Percentiles rank a stretch among this genome's conserved stretches.
phyloP scores from a whole-genome alignment of 2,329 filamentous ascomycete species.

The Colletotrichum sp. region DNA sequence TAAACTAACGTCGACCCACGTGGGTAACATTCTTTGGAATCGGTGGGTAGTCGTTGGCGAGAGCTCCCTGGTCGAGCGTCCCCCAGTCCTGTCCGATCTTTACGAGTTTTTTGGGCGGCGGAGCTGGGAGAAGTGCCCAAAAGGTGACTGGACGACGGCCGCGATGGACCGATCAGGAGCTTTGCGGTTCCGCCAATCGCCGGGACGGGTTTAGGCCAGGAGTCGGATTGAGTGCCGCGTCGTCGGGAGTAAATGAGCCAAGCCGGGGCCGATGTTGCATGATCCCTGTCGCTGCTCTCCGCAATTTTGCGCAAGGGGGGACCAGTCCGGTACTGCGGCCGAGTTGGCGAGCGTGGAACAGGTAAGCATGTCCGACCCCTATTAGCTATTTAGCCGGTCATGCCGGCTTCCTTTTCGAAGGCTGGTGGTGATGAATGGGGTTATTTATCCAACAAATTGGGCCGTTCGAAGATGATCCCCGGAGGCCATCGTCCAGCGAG shows the following conservation, averaged over 20 bases:
- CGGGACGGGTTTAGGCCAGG: neutral
- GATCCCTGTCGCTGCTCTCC: slow-evolving; percentile 9
- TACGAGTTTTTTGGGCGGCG: neutral
- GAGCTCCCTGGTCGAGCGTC: neutral
- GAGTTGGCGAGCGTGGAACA: neutral
- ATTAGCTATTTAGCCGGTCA: neutral
- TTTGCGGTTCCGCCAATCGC: slow-evolving; percentile 6
- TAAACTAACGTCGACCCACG: neutral
- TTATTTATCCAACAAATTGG: neutral
- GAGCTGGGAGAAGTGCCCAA: neutral
- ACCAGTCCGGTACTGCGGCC: neutral
- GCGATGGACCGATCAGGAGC: neutral
- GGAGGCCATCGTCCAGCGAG: neutral
- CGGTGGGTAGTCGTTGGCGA: neutral
- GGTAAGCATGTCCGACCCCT: neutral
- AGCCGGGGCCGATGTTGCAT: slow-evolving; percentile 11
- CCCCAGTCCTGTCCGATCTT: neutral
- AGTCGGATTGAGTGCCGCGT: slow-evolving; percentile 10
- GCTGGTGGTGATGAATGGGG: neutral
- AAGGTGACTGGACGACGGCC: neutral
- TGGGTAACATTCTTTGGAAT: neutral
- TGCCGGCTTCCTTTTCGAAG: neutral
- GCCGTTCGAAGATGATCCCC: neutral
- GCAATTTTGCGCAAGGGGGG: slow-evolving; percentile 1
- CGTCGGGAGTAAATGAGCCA: slow-evolving; percentile 12